A percentile compares a stretch with the other conserved stretches of the same genome.
Evolutionary conservation across 768 basidiomycete species (phyloP).

Genomic region (Boletus eberwhitei): DNA sequence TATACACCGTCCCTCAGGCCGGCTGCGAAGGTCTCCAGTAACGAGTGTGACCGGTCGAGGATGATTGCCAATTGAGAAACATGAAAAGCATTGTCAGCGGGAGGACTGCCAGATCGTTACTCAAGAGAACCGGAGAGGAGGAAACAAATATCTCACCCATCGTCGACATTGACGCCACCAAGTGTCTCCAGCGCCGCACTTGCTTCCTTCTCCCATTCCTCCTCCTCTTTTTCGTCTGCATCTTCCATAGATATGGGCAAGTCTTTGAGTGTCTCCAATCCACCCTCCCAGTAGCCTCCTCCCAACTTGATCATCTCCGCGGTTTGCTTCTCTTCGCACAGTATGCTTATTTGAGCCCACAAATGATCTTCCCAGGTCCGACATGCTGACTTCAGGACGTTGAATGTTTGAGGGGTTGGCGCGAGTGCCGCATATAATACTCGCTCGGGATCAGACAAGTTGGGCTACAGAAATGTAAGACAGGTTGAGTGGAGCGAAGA

Average conservation of each 20-base stretch:
- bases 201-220: conserved; percentile 69
- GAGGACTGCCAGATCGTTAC: conserved; percentile 37
- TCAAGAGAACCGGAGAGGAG: conserved; percentile 1
- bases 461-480: conserved; percentile 37
- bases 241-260: conserved; percentile 26
- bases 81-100: conserved; percentile 75
- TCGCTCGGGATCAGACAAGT: conserved; percentile 71
- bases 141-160: conserved; percentile 49
- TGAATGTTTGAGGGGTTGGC: conserved; percentile 65
- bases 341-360: conserved; percentile 83
- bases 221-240: conserved; percentile 40
- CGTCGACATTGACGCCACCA: conserved; percentile 53
- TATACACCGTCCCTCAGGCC: conserved; percentile 53
- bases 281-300: conserved; percentile 80
- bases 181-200: conserved; percentile 53
- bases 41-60: conserved; percentile 57
- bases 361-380: conserved; percentile 93
- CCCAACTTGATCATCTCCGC: conserved; percentile 60
- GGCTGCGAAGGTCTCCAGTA: conserved; percentile 67
- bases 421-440: conserved; percentile 83
- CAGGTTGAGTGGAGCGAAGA: not conserved
- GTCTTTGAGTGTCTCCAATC: conserved; percentile 44
- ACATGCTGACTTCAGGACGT: conserved; percentile 68
- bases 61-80: conserved; percentile 80
- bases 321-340: conserved; percentile 79